Evolutionary conservation across 2,329 filamentous ascomycete species (phyloP).

Genomic region (Waltergamsia citrina): DNA sequence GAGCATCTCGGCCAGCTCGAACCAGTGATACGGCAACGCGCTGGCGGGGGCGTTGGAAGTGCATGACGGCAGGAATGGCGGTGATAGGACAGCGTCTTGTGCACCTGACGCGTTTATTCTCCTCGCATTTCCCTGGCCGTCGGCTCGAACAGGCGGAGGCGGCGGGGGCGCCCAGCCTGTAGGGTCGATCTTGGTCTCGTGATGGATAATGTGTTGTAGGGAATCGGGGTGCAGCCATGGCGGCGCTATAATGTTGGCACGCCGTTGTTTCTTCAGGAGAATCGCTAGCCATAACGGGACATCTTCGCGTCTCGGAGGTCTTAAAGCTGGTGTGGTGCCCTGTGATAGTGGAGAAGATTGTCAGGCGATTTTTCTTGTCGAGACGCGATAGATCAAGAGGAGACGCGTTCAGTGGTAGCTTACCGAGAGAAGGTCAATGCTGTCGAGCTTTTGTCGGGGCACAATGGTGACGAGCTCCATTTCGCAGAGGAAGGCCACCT

Average conservation of each 20-base stretch:
- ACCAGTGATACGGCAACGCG: constrained; percentile 87
- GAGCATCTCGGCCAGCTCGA: constrained; percentile 81
- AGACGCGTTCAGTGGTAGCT: constrained; percentile 19
- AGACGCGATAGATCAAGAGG: constrained; percentile 8
- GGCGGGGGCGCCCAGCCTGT: constrained; percentile 72
- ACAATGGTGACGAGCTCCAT: constrained; percentile 95
- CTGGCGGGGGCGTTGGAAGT: constrained; percentile 59
- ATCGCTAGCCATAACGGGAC: constrained; percentile 92
- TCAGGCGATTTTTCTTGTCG: no score
- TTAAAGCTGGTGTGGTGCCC: constrained; percentile 69
- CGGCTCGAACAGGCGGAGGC: constrained; percentile 46
- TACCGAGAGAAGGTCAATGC: constrained; percentile 77
- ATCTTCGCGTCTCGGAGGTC: constrained; percentile 69
- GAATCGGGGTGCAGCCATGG: constrained; percentile 76
- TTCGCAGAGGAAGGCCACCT: constrained; percentile 91
- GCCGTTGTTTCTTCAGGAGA: constrained; percentile 85
- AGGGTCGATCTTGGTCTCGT: constrained; percentile 66
- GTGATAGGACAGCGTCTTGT: constrained; percentile 35
- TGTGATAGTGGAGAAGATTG: no score
- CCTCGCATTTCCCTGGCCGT: constrained; percentile 32
- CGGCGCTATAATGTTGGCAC: constrained; percentile 86
- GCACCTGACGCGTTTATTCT: constrained; percentile 14
- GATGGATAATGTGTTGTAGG: constrained; percentile 66
- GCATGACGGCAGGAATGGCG: constrained; percentile 73
- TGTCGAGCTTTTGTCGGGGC: constrained; percentile 81